Percentiles rank a stretch among this genome's conserved stretches.
Evolutionary conservation across 371 early-diverging fungal species (phyloP).

Genomic region (Haplosporangium sp.): DNA sequence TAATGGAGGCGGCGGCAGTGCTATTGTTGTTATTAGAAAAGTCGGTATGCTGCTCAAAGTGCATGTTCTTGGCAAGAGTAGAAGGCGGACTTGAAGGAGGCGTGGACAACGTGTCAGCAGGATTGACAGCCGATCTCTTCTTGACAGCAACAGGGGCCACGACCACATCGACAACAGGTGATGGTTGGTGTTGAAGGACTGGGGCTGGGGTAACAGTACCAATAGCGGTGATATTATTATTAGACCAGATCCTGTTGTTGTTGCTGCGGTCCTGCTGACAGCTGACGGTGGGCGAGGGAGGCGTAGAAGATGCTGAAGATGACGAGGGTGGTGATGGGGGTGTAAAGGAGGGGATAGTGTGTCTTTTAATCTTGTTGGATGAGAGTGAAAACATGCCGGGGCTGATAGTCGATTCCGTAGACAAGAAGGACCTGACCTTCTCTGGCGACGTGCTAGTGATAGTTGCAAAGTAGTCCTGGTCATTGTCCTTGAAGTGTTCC

Average conservation of each 20-base stretch:
- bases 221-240: not conserved
- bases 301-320: not conserved
- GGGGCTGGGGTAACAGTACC: not conserved
- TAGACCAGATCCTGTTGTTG: not conserved
- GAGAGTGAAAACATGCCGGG: constrained; percentile 39
- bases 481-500: constrained; percentile 16
- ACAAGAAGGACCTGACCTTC: constrained; percentile 34
- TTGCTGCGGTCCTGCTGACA: not conserved
- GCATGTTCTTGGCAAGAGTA: constrained; percentile 4
- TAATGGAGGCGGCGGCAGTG: not conserved
- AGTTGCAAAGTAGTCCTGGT: constrained; percentile 33
- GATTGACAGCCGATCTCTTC: constrained; percentile 2
- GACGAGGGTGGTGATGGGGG: not conserved
- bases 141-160: constrained; percentile 4
- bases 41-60: not conserved
- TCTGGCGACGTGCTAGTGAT: constrained; percentile 47
- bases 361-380: constrained; percentile 32
- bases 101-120: constrained; percentile 15
- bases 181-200: not conserved
- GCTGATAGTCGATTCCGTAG: constrained; percentile 42
- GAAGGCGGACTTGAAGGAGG: constrained; percentile 30
- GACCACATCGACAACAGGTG: not conserved
- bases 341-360: constrained; percentile 27
- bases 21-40: not conserved
- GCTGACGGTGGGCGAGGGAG: not conserved